Evolutionary conservation across 2,329 filamentous ascomycete species (phyloP), one percentile per base, ranked within the genome.

Genomic region (Rasamsonia emersonii): DNA sequence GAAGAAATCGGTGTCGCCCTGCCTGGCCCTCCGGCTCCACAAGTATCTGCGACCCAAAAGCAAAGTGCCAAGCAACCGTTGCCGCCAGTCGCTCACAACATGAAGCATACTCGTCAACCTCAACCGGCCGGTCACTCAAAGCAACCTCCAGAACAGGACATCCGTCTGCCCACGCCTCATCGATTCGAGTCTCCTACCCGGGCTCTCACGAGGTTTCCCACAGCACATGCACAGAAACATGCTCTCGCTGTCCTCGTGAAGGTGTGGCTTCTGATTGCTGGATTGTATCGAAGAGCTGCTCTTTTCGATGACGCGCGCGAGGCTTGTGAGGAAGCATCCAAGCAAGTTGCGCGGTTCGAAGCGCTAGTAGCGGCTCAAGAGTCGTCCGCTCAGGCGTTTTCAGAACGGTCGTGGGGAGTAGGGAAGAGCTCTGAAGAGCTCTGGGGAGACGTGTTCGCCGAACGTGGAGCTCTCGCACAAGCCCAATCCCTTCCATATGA

Each of bases 231-330:
- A 30, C 66, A 72, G 31, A 69, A 68, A 33, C 71, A 76, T 36
- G 70, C 67, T 10, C 61, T 75, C 9, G 65, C 66, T 4, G 51
- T 79, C 8, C 59, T 98, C 10, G 66, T 86, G 13, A 81, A 80
- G 43, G 78, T 95, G 18, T 98, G 91, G 91, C 68, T 95, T 6
- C 81, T 91, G 52, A 86, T 95, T 39, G 82, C 86, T 2, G 82
- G 82, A 0, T 79, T 96, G 42, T 98, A 96, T 53, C 76, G 86
- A 17, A 75, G 86, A 32, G 85, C 89, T 5, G 74, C 73, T 6
- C 77, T 93, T 64, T 75, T 77, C 34, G 80, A 88, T 13, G 89
- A 96, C 53, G 78, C 83, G 9, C 75, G 75, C 45, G 83, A 79
- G 32, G 86, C 89, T 5, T 75, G 88, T 17, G 71, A 77, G 8